A percentile compares a stretch with the other conserved stretches of the same genome.
These are phyloP conservation scores for Pseudopithomyces maydicus DNA, from an alignment of 2,329 filamentous ascomycete genomes.

Conservation along the genomic window DNA sequence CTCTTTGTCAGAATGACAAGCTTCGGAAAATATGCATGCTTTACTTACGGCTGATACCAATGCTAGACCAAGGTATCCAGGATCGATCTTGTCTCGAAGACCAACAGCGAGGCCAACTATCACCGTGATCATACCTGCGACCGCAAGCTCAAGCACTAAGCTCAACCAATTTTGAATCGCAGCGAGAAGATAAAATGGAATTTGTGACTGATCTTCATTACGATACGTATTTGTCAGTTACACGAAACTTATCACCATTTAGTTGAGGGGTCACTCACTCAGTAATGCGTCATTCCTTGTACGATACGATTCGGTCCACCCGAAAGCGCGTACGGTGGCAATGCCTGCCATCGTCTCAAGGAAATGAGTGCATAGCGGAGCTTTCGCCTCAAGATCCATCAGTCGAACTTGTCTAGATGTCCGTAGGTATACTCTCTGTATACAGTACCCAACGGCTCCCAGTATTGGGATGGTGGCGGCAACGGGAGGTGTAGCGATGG, in stretches of 20 bases:
- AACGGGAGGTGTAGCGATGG: constrained; percentile 18
- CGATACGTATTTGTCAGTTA: not conserved
- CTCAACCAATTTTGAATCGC: constrained; percentile 91
- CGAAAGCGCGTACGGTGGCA: constrained; percentile 58
- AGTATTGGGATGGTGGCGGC: constrained; percentile 25
- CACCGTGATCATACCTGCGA: constrained; percentile 83
- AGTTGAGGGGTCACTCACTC: constrained; percentile 69
- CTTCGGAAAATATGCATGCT: constrained; percentile 75
- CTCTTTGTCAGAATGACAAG: constrained; percentile 77
- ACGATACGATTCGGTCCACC: constrained; percentile 85
- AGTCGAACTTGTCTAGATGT: constrained; percentile 53
- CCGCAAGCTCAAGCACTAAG: constrained; percentile 89
- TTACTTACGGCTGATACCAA: constrained; percentile 93
- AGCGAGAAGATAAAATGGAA: constrained; percentile 91
- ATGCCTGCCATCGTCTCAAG: constrained; percentile 54
- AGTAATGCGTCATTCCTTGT: constrained; percentile 78
- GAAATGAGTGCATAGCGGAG: constrained; percentile 55
- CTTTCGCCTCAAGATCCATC: constrained; percentile 57
- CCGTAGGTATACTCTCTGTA: constrained; percentile 51
- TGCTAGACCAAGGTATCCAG: constrained; percentile 81
- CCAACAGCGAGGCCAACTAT: constrained; percentile 79
- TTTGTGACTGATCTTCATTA: constrained; percentile 64
- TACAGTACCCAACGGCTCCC: constrained; percentile 54
- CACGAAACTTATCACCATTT: not conserved
- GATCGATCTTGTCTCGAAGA: constrained; percentile 70